Base-by-base conservation (phyloP, 768 basidiomycete species). In the Rhodosporidiobolus sp. region DNA sequence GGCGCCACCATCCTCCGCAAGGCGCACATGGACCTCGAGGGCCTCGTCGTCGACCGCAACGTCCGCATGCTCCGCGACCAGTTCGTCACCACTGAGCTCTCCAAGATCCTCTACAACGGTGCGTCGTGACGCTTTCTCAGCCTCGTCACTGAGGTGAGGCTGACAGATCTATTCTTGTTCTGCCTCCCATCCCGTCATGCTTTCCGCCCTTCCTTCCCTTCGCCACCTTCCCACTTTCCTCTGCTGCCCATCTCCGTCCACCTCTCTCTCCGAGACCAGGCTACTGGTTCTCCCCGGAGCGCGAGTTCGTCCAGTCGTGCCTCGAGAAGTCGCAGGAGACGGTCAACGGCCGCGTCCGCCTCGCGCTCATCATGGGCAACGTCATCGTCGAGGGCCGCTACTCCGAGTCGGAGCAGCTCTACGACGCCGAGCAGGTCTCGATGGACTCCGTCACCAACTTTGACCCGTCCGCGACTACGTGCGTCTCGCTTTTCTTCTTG, bases 381-480 rank as follows among this genome's bases (percentile, higher is more conserved):
- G 91, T 94, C 49, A 84, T 95, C 76, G 86, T 98, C 70, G 92
- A 96, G 81, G 96, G 96, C 49, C 88, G 96, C 64, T 86, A 86
- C 79, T 94, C 92, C 74, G 86, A 90, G 26, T 67, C 78, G 32
- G 92, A 94, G 86, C 90, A 89, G 70, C 86, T 99, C 34, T 99
- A 99, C 81, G 96, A 99, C 79, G 94, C 91, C 79, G 88, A 88
- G 45, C 86, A 96, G 83, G 92, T 92, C 17, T 96, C 94, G 65
- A 98, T 99, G 96, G 96, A 99, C 81, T 94, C 95, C 83, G 88
- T 97, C 69, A 95, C 96, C 72, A 95, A 94, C 54, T 98, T 99
- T 82, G 92, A 95, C 83, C 94, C 94, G 30, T 91, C 90, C 34
- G 72, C 67, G 34, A 73, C 72, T 8, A 69, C 72, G 70, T 71